Percentiles rank a stretch among this genome's conserved stretches.
phyloP scores from a whole-genome alignment of 2,329 filamentous ascomycete species.

The Dendrostoma leiphaemia region DNA sequence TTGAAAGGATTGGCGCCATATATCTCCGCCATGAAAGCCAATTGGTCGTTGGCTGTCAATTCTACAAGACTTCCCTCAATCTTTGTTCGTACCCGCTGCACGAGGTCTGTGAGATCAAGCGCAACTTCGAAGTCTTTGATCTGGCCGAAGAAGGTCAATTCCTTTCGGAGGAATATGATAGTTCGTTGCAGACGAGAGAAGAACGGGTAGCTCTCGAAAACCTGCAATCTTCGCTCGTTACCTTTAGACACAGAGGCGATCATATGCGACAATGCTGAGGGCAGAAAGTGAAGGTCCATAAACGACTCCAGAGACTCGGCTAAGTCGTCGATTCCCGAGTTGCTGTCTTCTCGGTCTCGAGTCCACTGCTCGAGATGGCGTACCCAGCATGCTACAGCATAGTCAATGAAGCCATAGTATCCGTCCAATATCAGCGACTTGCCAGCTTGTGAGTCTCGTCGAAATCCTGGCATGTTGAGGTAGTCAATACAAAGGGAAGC shows the following conservation, averaged over 20 bases:
- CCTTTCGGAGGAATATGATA: neutral
- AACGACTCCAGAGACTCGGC: neutral
- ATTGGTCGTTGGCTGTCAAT: constrained; percentile 13
- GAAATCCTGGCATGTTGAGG: constrained; percentile 13
- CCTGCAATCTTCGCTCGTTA: neutral
- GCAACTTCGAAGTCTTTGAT: neutral
- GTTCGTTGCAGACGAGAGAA: neutral
- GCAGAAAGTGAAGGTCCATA: neutral
- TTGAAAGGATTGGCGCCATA: constrained; percentile 37
- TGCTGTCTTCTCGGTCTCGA: neutral
- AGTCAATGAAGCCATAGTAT: constrained; percentile 2
- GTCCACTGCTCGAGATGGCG: neutral
- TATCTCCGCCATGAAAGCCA: constrained; percentile 19
- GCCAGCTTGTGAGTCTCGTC: neutral
- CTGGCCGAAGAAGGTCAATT: neutral
- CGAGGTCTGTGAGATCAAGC: neutral
- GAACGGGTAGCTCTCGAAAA: neutral
- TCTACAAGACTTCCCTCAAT: constrained; percentile 4
- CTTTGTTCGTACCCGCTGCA: neutral
- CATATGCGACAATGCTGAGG: neutral
- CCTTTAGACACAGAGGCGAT: neutral
- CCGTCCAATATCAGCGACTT: neutral
- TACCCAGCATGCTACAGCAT: neutral
- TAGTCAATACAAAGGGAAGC: constrained; percentile 15
- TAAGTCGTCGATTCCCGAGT: neutral